Base-by-base conservation (phyloP, 2,329 filamentous ascomycete species). In the Fusarium albidum region DNA sequence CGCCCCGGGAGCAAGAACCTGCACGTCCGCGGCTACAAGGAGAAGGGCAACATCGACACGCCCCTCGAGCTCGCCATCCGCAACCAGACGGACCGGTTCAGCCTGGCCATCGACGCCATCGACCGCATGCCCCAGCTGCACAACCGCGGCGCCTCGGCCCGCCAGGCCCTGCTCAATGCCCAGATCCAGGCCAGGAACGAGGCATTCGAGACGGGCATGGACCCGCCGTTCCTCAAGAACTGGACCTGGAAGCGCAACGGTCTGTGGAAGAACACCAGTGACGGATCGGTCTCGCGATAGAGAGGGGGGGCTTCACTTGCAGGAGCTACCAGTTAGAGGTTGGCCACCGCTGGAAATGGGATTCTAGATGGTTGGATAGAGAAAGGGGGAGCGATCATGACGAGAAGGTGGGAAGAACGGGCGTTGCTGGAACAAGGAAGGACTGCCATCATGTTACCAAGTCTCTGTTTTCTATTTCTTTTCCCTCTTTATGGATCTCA, bases 1-100 rank as follows among this genome's bases (percentile, higher is more conserved):
- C 85, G 89, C 1, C 86, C 85, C 2, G 89, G 88, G 6, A 84
- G 82, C 70, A 70, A 79, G 38, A 86, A 90, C 72, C 73, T 92
- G 57, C 85, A 90, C 65, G 90, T 93, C n/a, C 80, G 86, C 27
- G 90, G 90, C 2, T 93, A 92, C 78, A 86, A 83, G 68, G 89
- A 93, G 77, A 92, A 93, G 81, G 90, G 90, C 39, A 93, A 92
- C 71, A 92, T 92, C 63, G 88, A 93, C 69, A 92, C 90, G 0
- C 90, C 89, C 2, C 83, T 92, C 15, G 89, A 92, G 74, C 77
- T 93, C 59, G 89, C 89, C 25, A 90, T 92, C 68, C 81, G 89
- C 54, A 93, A 93, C 74, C 81, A 87, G 66, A 90, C 89, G 1
- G 90, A 93, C 74, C 82, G 90, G 25, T 93, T 89, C 75, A 90